Conservation (phyloP, 345 rosid species). For the Acer negundo region DNA sequence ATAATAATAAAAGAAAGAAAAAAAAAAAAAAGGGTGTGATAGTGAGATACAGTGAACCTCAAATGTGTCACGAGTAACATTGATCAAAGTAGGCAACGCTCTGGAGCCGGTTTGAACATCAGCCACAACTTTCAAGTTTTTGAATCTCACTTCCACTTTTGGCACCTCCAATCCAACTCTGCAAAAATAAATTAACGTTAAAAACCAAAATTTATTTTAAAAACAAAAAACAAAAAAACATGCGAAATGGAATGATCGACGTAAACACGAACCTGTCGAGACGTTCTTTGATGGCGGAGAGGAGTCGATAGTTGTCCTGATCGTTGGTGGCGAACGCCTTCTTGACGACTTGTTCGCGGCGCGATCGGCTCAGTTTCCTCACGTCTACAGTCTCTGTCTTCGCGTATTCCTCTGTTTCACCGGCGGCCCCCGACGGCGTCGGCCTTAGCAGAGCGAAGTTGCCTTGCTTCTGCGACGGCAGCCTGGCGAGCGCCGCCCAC, state of each 20-base stretch:
- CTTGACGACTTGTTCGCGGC: conserved; percentile 71
- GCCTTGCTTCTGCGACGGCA: conserved; percentile 65
- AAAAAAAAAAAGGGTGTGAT: not conserved
- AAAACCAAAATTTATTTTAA: not conserved
- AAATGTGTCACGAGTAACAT: conserved; percentile 54
- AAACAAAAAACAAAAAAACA: not conserved
- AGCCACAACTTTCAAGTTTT: conserved; percentile 61
- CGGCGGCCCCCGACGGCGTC: conserved; percentile 32
- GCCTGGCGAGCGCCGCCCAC: conserved; percentile 72
- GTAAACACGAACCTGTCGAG: conserved; percentile 49
- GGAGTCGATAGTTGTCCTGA: conserved; percentile 72
- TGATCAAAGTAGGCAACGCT: conserved; percentile 86
- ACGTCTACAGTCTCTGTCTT: conserved; percentile 66
- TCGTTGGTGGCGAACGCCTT: conserved; percentile 83
- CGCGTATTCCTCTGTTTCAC: conserved; percentile 11
- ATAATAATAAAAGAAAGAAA: not conserved
- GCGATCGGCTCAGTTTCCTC: conserved; percentile 52
- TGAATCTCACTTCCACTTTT: conserved; percentile 74
- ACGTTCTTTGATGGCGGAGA: conserved; percentile 75
- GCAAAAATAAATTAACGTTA: not conserved
- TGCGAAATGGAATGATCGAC: too few species aligned
- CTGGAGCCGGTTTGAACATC: conserved; percentile 68
- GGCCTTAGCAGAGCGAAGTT: conserved; percentile 46
- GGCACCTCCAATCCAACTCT: conserved; percentile 82
- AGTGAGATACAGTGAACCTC: conserved; percentile 45